These are phyloP conservation scores for Sisymbrium irio DNA, from an alignment of 345 rosid genomes.

Conservation along the genomic window DNA sequence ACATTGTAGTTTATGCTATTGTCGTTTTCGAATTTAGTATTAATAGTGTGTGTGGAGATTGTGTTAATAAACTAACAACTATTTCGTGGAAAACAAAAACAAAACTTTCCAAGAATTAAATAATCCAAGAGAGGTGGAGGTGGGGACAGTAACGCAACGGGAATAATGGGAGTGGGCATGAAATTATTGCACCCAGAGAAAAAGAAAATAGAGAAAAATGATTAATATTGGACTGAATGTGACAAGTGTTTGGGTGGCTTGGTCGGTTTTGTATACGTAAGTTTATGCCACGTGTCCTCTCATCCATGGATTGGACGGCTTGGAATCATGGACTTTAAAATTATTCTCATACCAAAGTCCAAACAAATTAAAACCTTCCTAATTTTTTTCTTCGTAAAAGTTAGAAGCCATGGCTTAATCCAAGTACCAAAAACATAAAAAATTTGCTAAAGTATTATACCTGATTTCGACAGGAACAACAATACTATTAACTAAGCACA, in stretches of 20 bases:
- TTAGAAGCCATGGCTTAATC: neutral
- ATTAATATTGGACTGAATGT: constrained; percentile 20
- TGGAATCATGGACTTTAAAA: neutral
- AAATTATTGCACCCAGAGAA: constrained; percentile 17
- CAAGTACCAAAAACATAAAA: neutral
- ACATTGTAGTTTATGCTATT: neutral
- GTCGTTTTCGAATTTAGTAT: neutral
- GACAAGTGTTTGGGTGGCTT: constrained; percentile 37
- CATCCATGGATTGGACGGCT: constrained; percentile 32
- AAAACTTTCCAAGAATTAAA: neutral
- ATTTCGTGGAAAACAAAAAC: neutral
- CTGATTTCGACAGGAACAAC: constrained; percentile 3
- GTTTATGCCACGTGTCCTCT: constrained; percentile 19
- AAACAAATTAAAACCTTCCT: constrained; percentile 19
- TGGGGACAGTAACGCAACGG: constrained; percentile 34
- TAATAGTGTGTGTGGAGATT: neutral
- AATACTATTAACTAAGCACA: neutral
- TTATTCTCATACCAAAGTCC: constrained; percentile 24
- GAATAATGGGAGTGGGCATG: constrained; percentile 29
- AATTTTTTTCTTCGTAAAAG: neutral
- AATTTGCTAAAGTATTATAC: neutral
- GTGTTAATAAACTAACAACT: neutral
- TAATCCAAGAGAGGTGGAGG: constrained; percentile 28
- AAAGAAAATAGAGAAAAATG: neutral
- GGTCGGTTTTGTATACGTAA: constrained; percentile 33